These are phyloP conservation scores for Cyphellophora europaea DNA, from an alignment of 2,329 filamentous ascomycete species.

Conservation along the genomic window DNA sequence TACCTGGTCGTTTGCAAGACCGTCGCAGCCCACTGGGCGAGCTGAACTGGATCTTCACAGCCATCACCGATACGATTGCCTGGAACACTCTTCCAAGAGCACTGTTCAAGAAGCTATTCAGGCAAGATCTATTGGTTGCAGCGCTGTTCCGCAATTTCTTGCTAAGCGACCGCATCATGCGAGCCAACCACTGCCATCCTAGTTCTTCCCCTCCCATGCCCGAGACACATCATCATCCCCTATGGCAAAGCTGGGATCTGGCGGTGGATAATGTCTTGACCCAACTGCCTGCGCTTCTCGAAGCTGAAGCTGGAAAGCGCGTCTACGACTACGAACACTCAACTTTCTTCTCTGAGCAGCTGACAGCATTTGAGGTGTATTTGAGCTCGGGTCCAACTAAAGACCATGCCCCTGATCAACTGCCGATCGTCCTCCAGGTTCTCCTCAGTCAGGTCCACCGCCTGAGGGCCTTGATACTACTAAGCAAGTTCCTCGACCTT, in stretches of 20 bases:
- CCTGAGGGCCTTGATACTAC: constrained; percentile 77
- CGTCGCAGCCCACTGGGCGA: constrained; percentile 88
- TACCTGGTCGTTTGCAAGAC: constrained; percentile 87
- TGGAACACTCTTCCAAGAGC: constrained; percentile 90
- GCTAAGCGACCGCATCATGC: constrained; percentile 89
- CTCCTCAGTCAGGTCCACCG: constrained; percentile 91
- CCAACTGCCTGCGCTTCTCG: constrained; percentile 74
- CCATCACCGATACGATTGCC: constrained; percentile 96
- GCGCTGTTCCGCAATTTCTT: constrained; percentile 94
- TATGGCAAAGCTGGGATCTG: constrained; percentile 97
- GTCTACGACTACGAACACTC: constrained; percentile 90
- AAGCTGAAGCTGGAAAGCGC: constrained; percentile 65
- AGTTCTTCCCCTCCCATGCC: constrained; percentile 87
- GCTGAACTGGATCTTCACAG: constrained; percentile 98
- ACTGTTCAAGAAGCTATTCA: constrained; percentile 91
- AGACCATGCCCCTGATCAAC: constrained; percentile 82
- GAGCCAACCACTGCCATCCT: constrained; percentile 89
- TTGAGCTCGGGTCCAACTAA: constrained; percentile 73
- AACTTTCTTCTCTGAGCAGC: constrained; percentile 90
- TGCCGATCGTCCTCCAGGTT: constrained; percentile 93
- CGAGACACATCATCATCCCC: constrained; percentile 84
- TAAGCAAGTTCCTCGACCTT: constrained; percentile 88
- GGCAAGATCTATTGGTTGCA: constrained; percentile 98
- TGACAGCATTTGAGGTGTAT: constrained; percentile 96
- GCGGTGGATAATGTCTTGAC: constrained; percentile 91